A percentile compares a stretch with the other conserved stretches of the same genome.
phyloP scores from a whole-genome alignment of 176 grass and related monocot species.

The Ensete ventricosum region DNA sequence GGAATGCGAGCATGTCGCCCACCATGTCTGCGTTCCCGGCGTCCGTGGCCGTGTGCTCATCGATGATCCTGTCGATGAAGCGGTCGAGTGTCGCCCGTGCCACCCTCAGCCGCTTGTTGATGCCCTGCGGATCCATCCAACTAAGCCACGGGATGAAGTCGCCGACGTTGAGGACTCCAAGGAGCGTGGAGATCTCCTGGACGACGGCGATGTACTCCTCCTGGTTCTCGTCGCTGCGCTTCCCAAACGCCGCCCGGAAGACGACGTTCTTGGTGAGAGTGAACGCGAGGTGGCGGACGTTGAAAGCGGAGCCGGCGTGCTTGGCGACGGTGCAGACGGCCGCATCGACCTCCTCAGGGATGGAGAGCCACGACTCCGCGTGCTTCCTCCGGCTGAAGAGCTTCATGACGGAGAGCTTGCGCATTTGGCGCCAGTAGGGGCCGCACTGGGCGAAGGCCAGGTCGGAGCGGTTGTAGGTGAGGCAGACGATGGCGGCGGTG shows the following conservation, averaged over 20 bases:
- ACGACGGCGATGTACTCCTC: conserved; percentile 75
- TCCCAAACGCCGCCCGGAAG: conserved; percentile 80
- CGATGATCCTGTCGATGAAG: conserved; percentile 92
- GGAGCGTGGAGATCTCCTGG: conserved; percentile 82
- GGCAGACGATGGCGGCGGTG: conserved; percentile 53
- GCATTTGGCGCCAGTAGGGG: conserved; percentile 91
- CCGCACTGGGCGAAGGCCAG: conserved; percentile 97
- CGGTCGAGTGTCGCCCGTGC: conserved; percentile 48
- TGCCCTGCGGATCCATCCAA: conserved; percentile 59
- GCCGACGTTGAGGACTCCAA: conserved; percentile 66
- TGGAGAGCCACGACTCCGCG: conserved; percentile 61
- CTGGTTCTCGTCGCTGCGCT: conserved; percentile 31
- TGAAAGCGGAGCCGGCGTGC: conserved; percentile 23
- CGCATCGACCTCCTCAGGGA: conserved; percentile 48
- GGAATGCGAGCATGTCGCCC: conserved; percentile 80
- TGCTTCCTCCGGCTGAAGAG: conserved; percentile 78
- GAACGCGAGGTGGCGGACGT: conserved; percentile 78
- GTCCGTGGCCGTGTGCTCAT: conserved; percentile 53
- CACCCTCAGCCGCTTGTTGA: conserved; percentile 44
- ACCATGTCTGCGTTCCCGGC: conserved; percentile 82
- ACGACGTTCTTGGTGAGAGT: conserved; percentile 62
- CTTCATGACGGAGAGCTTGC: conserved; percentile 81
- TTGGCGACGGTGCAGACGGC: conserved; percentile 34
- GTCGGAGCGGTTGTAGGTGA: conserved; percentile 71
- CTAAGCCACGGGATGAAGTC: conserved; percentile 80